A percentile compares a stretch with the other conserved stretches of the same genome.
These are phyloP conservation scores for Apiospora phragmitis DNA, from an alignment of 2,329 filamentous ascomycete species.

Conservation along the genomic window DNA sequence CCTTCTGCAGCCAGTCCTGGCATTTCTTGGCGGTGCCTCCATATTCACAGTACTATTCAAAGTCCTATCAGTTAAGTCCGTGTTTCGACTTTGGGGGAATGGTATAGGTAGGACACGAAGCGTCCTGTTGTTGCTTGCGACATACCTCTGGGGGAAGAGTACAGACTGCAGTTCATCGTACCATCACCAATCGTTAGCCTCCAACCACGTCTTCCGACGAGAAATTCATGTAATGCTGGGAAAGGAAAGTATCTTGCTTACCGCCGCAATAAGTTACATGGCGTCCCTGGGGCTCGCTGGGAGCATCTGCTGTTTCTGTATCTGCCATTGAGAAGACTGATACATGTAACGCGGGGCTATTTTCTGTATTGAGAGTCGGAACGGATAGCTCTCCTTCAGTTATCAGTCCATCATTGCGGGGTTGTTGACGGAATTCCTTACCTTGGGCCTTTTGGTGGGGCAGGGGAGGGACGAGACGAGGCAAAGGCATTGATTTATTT, in stretches of 20 bases:
- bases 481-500: not conserved
- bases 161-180: slow-evolving; percentile 49
- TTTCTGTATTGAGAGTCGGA: slow-evolving; percentile 1
- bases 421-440: not conserved
- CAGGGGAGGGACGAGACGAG: not conserved
- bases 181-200: not conserved
- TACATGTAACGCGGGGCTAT: slow-evolving; percentile 7
- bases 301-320: slow-evolving; percentile 45
- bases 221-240: slow-evolving; percentile 11
- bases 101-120: not conserved
- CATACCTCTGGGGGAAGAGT: slow-evolving; percentile 65
- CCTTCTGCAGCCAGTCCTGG: slow-evolving; percentile 87
- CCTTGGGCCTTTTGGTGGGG: not conserved
- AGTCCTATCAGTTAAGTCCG: slow-evolving; percentile 14
- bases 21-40: slow-evolving; percentile 96
- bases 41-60: slow-evolving; percentile 91
- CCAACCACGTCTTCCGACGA: not conserved
- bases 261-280: slow-evolving; percentile 59
- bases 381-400: slow-evolving; percentile 5
- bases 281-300: slow-evolving; percentile 50
- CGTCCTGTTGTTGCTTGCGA: not conserved
- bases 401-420: slow-evolving; percentile 1
- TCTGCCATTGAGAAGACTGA: slow-evolving; percentile 49
- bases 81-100: not conserved
- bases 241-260: slow-evolving; percentile 37